These are phyloP conservation scores for Xylariaceae sp. DNA, from an alignment of 2,329 filamentous ascomycete genomes.

Conservation along the genomic window DNA sequence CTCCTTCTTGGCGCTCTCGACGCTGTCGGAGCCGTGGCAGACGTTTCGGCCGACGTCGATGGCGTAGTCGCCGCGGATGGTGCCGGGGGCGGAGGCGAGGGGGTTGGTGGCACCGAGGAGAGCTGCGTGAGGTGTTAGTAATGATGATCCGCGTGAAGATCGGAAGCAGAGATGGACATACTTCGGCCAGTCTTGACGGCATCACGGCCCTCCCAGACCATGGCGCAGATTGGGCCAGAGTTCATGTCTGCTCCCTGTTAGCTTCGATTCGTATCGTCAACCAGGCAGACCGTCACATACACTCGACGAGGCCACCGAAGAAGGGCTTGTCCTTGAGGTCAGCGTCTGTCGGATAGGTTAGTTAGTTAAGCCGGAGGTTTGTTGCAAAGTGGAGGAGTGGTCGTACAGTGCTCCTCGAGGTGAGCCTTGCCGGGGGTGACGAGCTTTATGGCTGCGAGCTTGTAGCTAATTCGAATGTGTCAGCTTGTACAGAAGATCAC, in stretches of 20 bases:
- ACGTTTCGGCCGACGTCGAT: constrained; percentile 95
- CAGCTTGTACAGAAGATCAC: too few species aligned
- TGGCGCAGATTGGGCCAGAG: constrained; percentile 94
- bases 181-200: constrained; percentile 97
- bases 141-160: not conserved
- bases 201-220: constrained; percentile 99
- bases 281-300: constrained; percentile 49
- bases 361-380: constrained; percentile 10
- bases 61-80: constrained; percentile 90
- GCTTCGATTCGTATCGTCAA: not conserved
- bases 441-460: constrained; percentile 98
- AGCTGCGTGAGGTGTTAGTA: constrained; percentile 40
- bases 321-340: constrained; percentile 94
- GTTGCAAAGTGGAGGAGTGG: not conserved
- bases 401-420: constrained; percentile 90
- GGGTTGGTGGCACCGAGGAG: constrained; percentile 99
- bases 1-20: constrained; percentile 99
- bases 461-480: constrained; percentile 68
- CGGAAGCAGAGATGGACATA: constrained; percentile 44
- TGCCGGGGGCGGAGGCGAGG: constrained; percentile 86
- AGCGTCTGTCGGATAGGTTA: constrained; percentile 53
- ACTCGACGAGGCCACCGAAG: constrained; percentile 90
- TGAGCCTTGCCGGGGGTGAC: constrained; percentile 83
- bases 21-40: constrained; percentile 98
- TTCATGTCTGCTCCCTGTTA: constrained; percentile 70